Evolutionary conservation across 148 eudicot species (phyloP), one percentile per base, ranked within the genome.

Genomic region (Drosera capensis): DNA sequence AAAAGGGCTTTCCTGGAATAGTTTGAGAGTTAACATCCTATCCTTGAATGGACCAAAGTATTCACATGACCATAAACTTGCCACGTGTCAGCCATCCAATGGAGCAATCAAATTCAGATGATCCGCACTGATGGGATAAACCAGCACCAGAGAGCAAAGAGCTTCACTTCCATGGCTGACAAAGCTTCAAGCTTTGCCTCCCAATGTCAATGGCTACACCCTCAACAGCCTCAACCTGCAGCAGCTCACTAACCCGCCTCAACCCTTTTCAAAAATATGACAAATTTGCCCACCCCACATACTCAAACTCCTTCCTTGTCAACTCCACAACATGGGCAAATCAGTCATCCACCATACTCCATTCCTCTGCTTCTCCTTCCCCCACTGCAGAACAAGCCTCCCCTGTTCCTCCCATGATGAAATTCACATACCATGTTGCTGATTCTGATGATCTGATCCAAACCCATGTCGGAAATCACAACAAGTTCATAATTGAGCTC

Each of bases 351-450:
- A 50, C 41, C 2, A 29, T 43, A 1, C 17, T 47, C 16, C 23
- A 45, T 15, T 62, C 60, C 49, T 62, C 67, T 54, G 56, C 45
- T 49, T 66, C 29, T 0, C 47, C 59, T 14, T 20, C 67, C 20
- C 60, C 56, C 64, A 41, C 49, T 25, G 30, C 55, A 43, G 65
- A 54, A 25, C 50, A 57, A 53, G 45, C 48, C 8, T 35, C 58
- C 40, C 24, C 63, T 63, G 47, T 26, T 46, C 8, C 26, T 3
- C 54, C 63, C 41, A 42, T 52, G 34, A 55, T 58, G 36, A 55
- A 65, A 11, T 45, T 54, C 48, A 36, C 9, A 19, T 58, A 48
- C 20, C 44, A 20, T 3, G 40, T 18, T 15, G 14, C 49, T n/a
- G 36, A 18, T 40, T 16, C 59, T 8, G 29, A 20, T 12, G 28